phyloP scores from a whole-genome alignment of 2,329 filamentous ascomycete genomes.

The Pyrenochaeta sp. region DNA sequence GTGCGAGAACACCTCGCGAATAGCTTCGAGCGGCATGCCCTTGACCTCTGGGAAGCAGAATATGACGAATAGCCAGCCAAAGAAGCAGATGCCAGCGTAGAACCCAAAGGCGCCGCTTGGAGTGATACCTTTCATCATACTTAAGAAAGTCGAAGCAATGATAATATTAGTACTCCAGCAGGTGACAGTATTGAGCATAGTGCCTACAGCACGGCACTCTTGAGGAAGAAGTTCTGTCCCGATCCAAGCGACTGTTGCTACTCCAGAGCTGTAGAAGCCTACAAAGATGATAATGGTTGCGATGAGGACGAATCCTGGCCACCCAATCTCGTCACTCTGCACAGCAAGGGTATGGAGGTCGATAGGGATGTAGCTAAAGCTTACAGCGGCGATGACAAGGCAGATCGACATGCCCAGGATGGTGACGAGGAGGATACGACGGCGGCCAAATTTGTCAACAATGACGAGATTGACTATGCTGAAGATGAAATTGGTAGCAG shows the following conservation, averaged over 20 bases:
- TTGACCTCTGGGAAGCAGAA: slow-evolving; percentile 50
- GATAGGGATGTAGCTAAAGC: slow-evolving; percentile 72
- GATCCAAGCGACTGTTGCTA: slow-evolving; percentile 49
- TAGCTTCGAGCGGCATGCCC: slow-evolving; percentile 47
- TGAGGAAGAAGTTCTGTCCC: slow-evolving; percentile 49
- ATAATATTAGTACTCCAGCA: slow-evolving; percentile 48
- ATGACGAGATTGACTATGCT: slow-evolving; percentile 78
- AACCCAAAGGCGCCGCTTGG: slow-evolving; percentile 51
- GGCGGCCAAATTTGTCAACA: slow-evolving; percentile 81
- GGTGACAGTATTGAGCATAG: slow-evolving; percentile 45
- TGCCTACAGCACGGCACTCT: slow-evolving; percentile 49
- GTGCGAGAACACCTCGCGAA: slow-evolving; percentile 46
- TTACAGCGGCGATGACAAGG: slow-evolving; percentile 74
- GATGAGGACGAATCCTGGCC: slow-evolving; percentile 47
- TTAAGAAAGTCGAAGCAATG: slow-evolving; percentile 50
- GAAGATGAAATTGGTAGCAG: slow-evolving; percentile 82
- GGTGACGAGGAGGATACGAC: slow-evolving; percentile 64
- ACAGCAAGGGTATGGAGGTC: slow-evolving; percentile 46
- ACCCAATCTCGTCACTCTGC: slow-evolving; percentile 37
- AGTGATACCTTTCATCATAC: slow-evolving; percentile 52
- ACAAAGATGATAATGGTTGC: slow-evolving; percentile 50
- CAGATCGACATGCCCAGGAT: slow-evolving; percentile 75
- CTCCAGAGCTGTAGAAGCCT: slow-evolving; percentile 44
- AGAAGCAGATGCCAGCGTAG: slow-evolving; percentile 47
- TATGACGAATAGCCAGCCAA: slow-evolving; percentile 47